phyloP scores from a whole-genome alignment of 352 stramenopile species.

The Plasmopara halstedii region DNA sequence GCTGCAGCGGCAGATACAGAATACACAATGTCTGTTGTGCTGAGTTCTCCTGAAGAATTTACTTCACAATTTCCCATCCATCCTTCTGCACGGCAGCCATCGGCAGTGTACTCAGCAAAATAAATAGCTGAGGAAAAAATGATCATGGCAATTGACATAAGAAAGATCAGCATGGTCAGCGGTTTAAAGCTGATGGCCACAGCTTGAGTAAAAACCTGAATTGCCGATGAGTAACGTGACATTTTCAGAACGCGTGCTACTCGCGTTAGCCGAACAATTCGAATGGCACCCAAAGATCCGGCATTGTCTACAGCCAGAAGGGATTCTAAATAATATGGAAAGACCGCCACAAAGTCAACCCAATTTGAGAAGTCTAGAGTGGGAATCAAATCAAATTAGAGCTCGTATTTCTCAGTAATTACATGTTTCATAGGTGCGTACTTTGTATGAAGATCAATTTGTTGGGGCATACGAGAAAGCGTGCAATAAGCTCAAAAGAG shows the following conservation, averaged over 20 bases:
- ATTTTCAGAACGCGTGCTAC: conserved; percentile 84
- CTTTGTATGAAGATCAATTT: conserved; percentile 41
- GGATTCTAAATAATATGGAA: conserved; percentile 79
- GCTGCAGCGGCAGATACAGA: conserved; percentile 22
- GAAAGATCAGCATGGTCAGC: conserved; percentile 82
- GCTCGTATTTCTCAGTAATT: not conserved
- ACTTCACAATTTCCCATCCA: conserved; percentile 46
- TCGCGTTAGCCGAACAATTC: conserved; percentile 76
- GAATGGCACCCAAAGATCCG: conserved; percentile 58
- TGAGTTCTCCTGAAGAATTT: conserved; percentile 5
- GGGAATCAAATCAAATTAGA: no score
- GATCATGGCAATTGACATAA: conserved; percentile 80
- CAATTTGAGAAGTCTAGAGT: conserved; percentile 64
- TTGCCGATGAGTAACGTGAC: conserved; percentile 79
- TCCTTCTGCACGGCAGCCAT: conserved; percentile 49
- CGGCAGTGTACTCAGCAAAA: conserved; percentile 65
- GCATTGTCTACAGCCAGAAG: conserved; percentile 62
- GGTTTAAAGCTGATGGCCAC: conserved; percentile 70
- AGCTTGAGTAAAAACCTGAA: conserved; percentile 75
- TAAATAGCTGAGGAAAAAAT: conserved; percentile 83
- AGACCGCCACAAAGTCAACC: conserved; percentile 75
- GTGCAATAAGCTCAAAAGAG: conserved; percentile 51
- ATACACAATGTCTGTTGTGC: conserved; percentile 8
- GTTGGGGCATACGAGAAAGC: conserved; percentile 40
- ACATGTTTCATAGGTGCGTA: conserved; percentile 12